Evolutionary conservation across 1,284 basidiomycete species (phyloP).

Genomic region (Malassezia cuniculi): DNA sequence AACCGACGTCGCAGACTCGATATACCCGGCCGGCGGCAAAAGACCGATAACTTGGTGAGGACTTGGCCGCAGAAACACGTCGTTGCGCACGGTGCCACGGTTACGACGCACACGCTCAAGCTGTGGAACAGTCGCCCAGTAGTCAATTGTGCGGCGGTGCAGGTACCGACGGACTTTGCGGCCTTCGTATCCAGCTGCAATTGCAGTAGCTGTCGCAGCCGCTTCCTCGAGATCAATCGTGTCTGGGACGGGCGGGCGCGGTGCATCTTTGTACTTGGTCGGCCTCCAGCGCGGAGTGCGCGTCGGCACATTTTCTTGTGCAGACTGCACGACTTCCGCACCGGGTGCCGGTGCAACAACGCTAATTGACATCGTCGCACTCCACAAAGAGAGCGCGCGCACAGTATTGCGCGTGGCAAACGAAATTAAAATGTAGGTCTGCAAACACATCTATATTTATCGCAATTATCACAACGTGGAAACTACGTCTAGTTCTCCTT

Average conservation of each 20-base stretch:
- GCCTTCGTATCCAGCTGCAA: conserved; percentile 50
- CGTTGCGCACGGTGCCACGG: conserved; percentile 7
- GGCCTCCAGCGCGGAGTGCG: conserved; percentile 19
- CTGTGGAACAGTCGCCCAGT: conserved; percentile 69
- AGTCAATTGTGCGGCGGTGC: conserved; percentile 84
- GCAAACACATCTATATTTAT: too few species aligned
- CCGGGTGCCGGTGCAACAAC: background rate
- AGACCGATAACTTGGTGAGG: conserved; percentile 47
- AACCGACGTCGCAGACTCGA: conserved; percentile 73
- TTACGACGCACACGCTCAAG: conserved; percentile 50
- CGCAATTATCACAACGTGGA: too few species aligned
- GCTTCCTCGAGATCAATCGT: conserved; percentile 63
- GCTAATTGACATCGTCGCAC: background rate
- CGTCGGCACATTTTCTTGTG: background rate
- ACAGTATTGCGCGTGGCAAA: background rate
- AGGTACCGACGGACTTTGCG: conserved; percentile 73
- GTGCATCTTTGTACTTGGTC: conserved; percentile 40
- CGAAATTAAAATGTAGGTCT: too few species aligned
- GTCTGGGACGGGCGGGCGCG: conserved; percentile 63
- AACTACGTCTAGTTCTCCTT: background rate
- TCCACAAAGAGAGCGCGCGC: background rate
- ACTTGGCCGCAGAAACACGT: conserved; percentile 19
- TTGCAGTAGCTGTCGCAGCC: conserved; percentile 51
- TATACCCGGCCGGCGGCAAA: conserved; percentile 78
- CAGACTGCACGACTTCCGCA: too few species aligned